phyloP scores from a whole-genome alignment of 495 filamentous ascomycete genomes.

The Xylaria intraflava region DNA sequence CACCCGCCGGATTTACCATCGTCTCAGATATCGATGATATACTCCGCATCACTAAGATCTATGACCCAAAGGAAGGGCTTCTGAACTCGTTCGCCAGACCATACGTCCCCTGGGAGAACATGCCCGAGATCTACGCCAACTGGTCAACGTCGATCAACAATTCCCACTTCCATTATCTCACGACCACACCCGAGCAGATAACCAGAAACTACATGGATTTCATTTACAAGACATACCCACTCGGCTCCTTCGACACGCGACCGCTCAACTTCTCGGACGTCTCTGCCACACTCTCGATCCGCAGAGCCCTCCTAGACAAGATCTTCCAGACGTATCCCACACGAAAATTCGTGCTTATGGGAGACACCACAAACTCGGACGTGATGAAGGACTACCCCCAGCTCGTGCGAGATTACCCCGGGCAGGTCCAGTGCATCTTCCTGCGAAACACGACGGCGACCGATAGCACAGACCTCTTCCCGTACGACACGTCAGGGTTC shows the following conservation, averaged over 20 bases:
- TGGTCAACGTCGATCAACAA: conserved; percentile 54
- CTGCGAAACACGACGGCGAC: conserved; percentile 67
- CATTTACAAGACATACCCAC: conserved; percentile 66
- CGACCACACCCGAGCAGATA: conserved; percentile 73
- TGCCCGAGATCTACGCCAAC: conserved; percentile 67
- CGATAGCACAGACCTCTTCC: conserved; percentile 55
- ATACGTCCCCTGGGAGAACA: conserved; percentile 68
- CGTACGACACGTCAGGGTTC: conserved; percentile 70
- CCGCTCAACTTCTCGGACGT: conserved; percentile 75
- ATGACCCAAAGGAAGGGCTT: conserved; percentile 62
- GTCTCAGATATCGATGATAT: conserved; percentile 76
- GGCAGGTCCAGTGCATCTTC: conserved; percentile 71
- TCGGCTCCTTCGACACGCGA: conserved; percentile 66
- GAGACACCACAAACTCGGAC: conserved; percentile 72
- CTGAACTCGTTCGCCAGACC: conserved; percentile 70
- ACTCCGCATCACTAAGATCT: conserved; percentile 76
- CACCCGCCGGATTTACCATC: conserved; percentile 57
- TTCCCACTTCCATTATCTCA: conserved; percentile 78
- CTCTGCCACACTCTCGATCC: conserved; percentile 61
- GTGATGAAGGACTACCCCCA: conserved; percentile 69
- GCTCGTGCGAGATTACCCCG: conserved; percentile 56
- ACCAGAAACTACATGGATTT: conserved; percentile 76
- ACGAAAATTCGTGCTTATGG: conserved; percentile 68
- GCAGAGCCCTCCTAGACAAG: conserved; percentile 58
- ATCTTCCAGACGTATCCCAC: conserved; percentile 69